Evolutionary conservation across 257 asterid species (phyloP).

Genomic region (Nicotiana knightiana): DNA sequence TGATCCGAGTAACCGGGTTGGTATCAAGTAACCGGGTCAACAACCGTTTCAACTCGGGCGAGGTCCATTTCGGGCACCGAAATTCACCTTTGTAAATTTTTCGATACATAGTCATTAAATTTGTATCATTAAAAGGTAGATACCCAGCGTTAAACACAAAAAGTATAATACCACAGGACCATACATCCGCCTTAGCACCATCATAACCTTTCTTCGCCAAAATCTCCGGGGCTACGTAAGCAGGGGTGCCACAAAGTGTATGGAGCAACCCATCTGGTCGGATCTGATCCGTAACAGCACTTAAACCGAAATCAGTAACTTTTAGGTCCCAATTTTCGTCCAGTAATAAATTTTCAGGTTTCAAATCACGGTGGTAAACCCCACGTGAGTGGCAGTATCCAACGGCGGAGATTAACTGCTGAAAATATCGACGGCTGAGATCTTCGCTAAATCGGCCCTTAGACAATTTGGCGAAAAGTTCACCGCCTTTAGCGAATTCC

Average conservation of each 20-base stretch:
- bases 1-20: conserved; percentile 54
- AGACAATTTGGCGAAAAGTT: conserved; percentile 55
- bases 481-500: conserved; percentile 80
- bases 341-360: conserved; percentile 65
- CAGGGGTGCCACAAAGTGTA: conserved; percentile 81
- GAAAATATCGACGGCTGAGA: conserved; percentile 75
- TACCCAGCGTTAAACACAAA: conserved; percentile 63
- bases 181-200: conserved; percentile 64
- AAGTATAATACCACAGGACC: conserved; percentile 79
- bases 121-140: conserved; percentile 63
- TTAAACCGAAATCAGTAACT: conserved; percentile 77
- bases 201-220: conserved; percentile 68
- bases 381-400: conserved; percentile 74
- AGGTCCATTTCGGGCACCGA: conserved; percentile 66
- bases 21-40: conserved; percentile 47
- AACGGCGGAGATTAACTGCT: conserved; percentile 67
- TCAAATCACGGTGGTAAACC: conserved; percentile 76
- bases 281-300: conserved; percentile 60
- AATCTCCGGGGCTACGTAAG: conserved; percentile 83
- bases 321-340: conserved; percentile 68
- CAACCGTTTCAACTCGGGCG: conserved; percentile 45
- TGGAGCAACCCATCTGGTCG: conserved; percentile 67
- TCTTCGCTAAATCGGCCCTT: conserved; percentile 65
- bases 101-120: conserved; percentile 65
- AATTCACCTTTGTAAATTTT: conserved; percentile 67